Evolutionary conservation across 2,329 filamentous ascomycete genomes (phyloP).

Genomic region (Penicillium corylophilum): DNA sequence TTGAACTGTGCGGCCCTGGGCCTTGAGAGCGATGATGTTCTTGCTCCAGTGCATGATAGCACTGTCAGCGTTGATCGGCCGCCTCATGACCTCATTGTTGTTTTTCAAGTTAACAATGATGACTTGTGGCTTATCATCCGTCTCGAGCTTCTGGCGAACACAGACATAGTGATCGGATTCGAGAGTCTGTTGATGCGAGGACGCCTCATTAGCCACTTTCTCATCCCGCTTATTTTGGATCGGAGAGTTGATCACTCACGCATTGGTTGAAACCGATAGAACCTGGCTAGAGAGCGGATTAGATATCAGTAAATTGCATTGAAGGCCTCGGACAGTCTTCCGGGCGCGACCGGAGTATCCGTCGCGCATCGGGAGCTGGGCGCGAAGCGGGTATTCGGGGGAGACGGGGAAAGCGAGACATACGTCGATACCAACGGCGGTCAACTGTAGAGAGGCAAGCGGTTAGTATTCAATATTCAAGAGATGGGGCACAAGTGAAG

Average conservation of each 20-base stretch:
- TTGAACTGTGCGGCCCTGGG: constrained; percentile 89
- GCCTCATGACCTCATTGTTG: constrained; percentile 88
- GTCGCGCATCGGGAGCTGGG: constrained; percentile 16
- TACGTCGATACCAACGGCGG: constrained; percentile 55
- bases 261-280: constrained; percentile 87
- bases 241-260: constrained; percentile 53
- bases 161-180: constrained; percentile 97
- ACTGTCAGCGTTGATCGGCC: constrained; percentile 98
- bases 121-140: constrained; percentile 82
- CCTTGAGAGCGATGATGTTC: constrained; percentile 95
- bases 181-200: constrained; percentile 66
- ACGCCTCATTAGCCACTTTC: constrained; percentile 18
- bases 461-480: constrained; percentile 36
- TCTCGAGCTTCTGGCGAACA: constrained; percentile 88
- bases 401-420: constrained; percentile 31
- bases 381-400: constrained; percentile 10
- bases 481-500: constrained; percentile 1
- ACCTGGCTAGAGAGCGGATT: constrained; percentile 52
- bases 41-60: constrained; percentile 99
- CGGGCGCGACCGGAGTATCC: constrained; percentile 19
- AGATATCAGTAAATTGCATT: constrained; percentile 25
- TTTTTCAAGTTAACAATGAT: constrained; percentile 98
- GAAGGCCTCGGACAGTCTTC: not conserved
- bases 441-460: constrained; percentile 45
- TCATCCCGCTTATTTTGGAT: constrained; percentile 5